Evolutionary conservation across 768 basidiomycete species (phyloP).

Genomic region (Lyophyllum atratum): DNA sequence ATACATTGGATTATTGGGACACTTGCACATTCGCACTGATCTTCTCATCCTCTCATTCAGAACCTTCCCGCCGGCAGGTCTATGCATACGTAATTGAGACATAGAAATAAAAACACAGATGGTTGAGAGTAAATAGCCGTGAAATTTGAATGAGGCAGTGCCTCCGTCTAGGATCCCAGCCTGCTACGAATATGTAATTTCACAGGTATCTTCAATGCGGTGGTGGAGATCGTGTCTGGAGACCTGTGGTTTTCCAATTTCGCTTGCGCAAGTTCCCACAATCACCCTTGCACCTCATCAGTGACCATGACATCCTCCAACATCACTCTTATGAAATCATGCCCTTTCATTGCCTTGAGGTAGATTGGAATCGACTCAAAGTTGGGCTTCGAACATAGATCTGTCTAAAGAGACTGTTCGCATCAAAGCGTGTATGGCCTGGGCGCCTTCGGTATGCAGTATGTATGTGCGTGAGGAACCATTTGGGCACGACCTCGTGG

Average conservation of each 20-base stretch:
- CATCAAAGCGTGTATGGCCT: no score
- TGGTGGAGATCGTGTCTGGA: no score
- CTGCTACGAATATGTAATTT: no score
- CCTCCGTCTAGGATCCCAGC: no score
- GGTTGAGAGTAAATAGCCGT: no score
- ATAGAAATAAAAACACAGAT: no score
- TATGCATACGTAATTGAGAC: no score
- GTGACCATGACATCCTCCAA: background rate
- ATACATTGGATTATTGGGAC: no score
- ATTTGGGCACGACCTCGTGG: background rate
- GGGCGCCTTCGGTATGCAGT: no score
- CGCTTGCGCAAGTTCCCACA: background rate
- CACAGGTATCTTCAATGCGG: no score
- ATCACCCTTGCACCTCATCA: background rate
- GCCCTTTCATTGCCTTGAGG: background rate
- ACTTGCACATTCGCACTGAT: background rate
- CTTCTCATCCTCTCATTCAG: background rate
- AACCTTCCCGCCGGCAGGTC: background rate
- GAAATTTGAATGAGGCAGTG: no score
- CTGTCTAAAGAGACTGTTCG: background rate
- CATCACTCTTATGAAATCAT: background rate
- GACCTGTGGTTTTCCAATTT: no score
- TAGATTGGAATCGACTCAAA: background rate
- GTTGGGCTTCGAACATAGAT: background rate
- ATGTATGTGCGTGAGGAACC: background rate